phyloP scores from a whole-genome alignment of 495 filamentous ascomycete species.

The Tuber indicum region DNA sequence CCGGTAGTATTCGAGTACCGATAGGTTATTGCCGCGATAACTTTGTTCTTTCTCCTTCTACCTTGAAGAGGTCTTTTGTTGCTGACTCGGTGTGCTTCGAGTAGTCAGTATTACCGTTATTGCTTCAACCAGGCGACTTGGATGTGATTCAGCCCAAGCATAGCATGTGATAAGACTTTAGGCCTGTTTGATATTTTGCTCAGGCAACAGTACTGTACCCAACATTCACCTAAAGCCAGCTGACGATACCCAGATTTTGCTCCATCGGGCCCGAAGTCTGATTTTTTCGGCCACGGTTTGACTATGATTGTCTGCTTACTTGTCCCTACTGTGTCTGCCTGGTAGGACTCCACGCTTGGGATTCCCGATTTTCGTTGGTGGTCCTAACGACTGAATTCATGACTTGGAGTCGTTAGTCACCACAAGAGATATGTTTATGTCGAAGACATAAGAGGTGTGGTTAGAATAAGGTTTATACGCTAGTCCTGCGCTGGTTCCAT shows the following conservation, averaged over 20 bases:
- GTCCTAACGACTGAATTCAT: background rate
- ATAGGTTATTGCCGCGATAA: background rate
- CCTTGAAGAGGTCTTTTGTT: background rate
- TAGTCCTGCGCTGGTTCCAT: background rate
- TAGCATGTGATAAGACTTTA: background rate
- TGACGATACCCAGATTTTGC: background rate
- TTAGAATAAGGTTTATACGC: conserved; percentile 1
- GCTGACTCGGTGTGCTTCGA: background rate
- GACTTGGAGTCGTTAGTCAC: background rate
- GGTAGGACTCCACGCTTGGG: background rate
- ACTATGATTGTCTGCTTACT: background rate
- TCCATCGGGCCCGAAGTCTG: background rate
- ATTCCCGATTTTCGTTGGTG: background rate
- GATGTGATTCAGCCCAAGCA: background rate
- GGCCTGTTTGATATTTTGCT: background rate
- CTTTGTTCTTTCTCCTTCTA: background rate
- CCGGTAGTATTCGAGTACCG: no score
- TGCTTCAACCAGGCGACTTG: background rate
- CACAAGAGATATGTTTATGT: background rate
- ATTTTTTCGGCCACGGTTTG: background rate
- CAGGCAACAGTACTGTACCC: background rate
- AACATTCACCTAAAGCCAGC: background rate
- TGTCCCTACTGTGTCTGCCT: background rate
- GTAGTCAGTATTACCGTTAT: background rate
- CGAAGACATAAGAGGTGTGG: background rate